Conservation (phyloP, 768 basidiomycete genomes). For the Suillus cothurnatus region DNA sequence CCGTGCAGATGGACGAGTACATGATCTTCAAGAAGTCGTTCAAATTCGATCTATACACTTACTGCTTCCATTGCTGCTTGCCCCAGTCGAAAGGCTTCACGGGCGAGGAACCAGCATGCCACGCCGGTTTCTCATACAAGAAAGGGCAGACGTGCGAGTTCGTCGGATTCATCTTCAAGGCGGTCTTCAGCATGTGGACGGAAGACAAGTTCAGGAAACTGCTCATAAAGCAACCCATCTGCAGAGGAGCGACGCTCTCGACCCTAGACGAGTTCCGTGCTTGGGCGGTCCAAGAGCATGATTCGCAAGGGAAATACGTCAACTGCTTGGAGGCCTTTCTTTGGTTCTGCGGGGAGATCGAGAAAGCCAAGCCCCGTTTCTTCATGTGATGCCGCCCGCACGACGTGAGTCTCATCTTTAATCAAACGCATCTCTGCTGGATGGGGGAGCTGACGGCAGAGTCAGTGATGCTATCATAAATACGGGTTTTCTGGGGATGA, state of each 20-base stretch:
- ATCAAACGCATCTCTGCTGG: too few species aligned
- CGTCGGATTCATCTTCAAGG: not conserved
- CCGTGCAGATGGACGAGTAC: not conserved
- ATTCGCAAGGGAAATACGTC: not conserved
- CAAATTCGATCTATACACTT: accelerated
- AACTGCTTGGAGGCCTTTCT: not conserved
- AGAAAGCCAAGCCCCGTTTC: too few species aligned
- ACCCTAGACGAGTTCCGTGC: not conserved
- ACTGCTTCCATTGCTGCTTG: not conserved
- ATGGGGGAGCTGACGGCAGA: too few species aligned
- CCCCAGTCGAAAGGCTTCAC: not conserved
- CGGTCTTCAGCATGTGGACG: not conserved
- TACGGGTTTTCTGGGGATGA: too few species aligned
- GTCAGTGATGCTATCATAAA: too few species aligned
- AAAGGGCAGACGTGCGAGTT: not conserved
- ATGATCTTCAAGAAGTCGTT: not conserved
- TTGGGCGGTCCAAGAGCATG: not conserved
- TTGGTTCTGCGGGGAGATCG: not conserved
- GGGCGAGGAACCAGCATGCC: not conserved
- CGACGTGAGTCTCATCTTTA: too few species aligned
- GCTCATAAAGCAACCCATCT: not conserved
- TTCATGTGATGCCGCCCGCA: too few species aligned
- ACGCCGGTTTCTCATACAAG: not conserved
- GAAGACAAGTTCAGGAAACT: not conserved
- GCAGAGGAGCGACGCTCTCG: not conserved